phyloP scores from a whole-genome alignment of 2,329 filamentous ascomycete genomes.

The Neospermospora avenae region DNA sequence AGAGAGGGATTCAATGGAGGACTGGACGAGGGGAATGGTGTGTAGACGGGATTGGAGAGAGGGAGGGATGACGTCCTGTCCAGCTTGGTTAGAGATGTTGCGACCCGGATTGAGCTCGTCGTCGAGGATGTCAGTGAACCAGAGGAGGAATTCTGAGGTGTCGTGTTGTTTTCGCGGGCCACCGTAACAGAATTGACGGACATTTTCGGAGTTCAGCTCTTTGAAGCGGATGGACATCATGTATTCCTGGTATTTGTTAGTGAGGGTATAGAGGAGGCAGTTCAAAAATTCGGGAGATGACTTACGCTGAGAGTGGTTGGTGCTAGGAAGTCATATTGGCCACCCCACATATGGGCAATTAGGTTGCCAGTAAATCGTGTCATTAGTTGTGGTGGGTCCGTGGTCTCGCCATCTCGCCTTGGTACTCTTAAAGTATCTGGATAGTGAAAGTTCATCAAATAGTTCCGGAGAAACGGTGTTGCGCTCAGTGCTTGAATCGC shows the following conservation, averaged over 20 bases:
- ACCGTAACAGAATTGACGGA: slow-evolving; percentile 51
- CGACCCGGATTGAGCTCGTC: slow-evolving; percentile 78
- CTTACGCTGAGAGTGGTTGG: slow-evolving; percentile 57
- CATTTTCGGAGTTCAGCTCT: slow-evolving; percentile 5
- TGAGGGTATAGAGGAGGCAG: not conserved
- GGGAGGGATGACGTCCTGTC: slow-evolving; percentile 40
- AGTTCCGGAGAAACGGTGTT: slow-evolving; percentile 64
- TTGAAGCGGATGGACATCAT: slow-evolving; percentile 20
- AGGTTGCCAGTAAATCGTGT: slow-evolving; percentile 57
- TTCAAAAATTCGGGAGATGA: no score
- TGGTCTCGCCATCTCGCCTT: slow-evolving; percentile 56
- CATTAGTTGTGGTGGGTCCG: slow-evolving; percentile 55
- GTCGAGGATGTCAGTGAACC: slow-evolving; percentile 75
- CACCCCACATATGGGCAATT: slow-evolving; percentile 41
- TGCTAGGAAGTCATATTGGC: slow-evolving; percentile 41
- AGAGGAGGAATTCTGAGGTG: slow-evolving; percentile 83
- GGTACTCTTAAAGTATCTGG: slow-evolving; percentile 57
- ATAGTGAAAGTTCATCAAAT: slow-evolving; percentile 54
- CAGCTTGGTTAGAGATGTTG: slow-evolving; percentile 41
- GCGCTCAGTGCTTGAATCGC: slow-evolving; percentile 79
- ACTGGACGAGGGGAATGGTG: not conserved
- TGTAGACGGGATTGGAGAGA: slow-evolving; percentile 15
- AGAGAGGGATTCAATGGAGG: not conserved
- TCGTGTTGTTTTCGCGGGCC: slow-evolving; percentile 75
- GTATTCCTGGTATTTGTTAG: slow-evolving; percentile 23